A percentile compares a stretch with the other conserved stretches of the same genome.
phyloP scores from a whole-genome alignment of 495 filamentous ascomycete genomes.

The Staphylotrichum longicolle region DNA sequence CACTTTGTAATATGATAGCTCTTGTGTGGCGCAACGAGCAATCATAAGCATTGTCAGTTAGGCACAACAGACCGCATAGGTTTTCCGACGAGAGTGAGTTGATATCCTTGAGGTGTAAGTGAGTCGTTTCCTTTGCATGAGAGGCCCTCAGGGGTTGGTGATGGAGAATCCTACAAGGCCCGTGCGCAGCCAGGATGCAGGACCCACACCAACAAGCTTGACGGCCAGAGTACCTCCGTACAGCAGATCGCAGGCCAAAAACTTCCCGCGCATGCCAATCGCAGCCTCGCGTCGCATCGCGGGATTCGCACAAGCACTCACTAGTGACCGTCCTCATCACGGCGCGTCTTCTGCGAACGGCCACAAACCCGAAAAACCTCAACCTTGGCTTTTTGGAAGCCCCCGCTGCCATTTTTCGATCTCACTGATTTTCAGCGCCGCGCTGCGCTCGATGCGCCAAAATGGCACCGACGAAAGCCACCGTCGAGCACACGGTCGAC shows the following conservation, averaged over 20 bases:
- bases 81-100: no score
- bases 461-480: constrained; percentile 39
- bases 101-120: no score
- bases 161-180: background rate
- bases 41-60: no score
- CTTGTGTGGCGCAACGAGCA: no score
- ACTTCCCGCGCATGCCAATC: constrained; percentile 20
- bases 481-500: constrained; percentile 42
- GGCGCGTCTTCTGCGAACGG: background rate
- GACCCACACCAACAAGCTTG: constrained; percentile 12
- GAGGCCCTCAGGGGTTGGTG: no score
- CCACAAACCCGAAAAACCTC: background rate
- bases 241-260: constrained; percentile 19
- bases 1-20: no score
- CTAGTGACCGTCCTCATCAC: background rate
- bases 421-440: constrained; percentile 20
- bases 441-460: constrained; percentile 29
- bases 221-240: background rate
- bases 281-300: constrained; percentile 28
- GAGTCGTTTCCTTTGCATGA: no score
- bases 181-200: constrained; percentile 12
- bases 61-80: no score
- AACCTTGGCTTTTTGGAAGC: background rate
- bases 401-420: background rate
- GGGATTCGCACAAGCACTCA: constrained; percentile 1